Conservation (phyloP, 2,329 filamentous ascomycete genomes). For the Cytospora piceae region DNA sequence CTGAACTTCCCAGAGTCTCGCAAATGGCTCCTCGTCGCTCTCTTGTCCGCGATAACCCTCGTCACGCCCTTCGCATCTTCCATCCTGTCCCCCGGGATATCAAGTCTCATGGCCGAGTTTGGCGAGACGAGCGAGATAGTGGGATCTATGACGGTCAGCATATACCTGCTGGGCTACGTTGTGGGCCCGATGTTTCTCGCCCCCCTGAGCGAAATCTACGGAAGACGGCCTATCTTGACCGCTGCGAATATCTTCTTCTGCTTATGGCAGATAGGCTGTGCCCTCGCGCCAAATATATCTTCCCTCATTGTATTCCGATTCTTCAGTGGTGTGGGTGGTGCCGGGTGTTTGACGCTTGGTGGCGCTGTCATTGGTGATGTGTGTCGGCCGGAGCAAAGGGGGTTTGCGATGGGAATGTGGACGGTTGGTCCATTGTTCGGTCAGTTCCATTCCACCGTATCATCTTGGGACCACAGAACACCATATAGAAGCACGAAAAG, state of each 20-base stretch:
- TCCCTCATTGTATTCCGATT: slow-evolving; percentile 64
- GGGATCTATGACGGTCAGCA: slow-evolving; percentile 60
- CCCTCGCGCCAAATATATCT: slow-evolving; percentile 57
- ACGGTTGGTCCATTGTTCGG: slow-evolving; percentile 50
- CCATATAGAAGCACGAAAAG: not conserved
- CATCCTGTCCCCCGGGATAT: slow-evolving; percentile 57
- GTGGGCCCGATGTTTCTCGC: slow-evolving; percentile 61
- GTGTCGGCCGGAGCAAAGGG: slow-evolving; percentile 51
- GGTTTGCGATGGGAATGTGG: slow-evolving; percentile 55
- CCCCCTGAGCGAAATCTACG: slow-evolving; percentile 67
- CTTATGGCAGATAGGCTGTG: slow-evolving; percentile 67
- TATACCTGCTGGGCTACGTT: slow-evolving; percentile 64
- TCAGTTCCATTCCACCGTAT: slow-evolving; percentile 21
- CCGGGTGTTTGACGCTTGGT: slow-evolving; percentile 56
- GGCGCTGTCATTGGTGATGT: slow-evolving; percentile 60
- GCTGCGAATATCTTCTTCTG: slow-evolving; percentile 63
- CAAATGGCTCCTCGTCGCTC: slow-evolving; percentile 62
- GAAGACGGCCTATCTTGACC: slow-evolving; percentile 60
- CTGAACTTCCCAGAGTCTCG: slow-evolving; percentile 58
- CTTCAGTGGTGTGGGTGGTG: slow-evolving; percentile 61
- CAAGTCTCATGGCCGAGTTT: slow-evolving; percentile 50
- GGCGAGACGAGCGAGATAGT: slow-evolving; percentile 46
- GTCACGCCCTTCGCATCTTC: slow-evolving; percentile 69
- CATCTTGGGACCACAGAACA: not conserved
- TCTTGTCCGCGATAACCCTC: slow-evolving; percentile 64